Base-by-base conservation (phyloP, 352 stramenopile genomes). In the Globisporangium orthogonon region DNA sequence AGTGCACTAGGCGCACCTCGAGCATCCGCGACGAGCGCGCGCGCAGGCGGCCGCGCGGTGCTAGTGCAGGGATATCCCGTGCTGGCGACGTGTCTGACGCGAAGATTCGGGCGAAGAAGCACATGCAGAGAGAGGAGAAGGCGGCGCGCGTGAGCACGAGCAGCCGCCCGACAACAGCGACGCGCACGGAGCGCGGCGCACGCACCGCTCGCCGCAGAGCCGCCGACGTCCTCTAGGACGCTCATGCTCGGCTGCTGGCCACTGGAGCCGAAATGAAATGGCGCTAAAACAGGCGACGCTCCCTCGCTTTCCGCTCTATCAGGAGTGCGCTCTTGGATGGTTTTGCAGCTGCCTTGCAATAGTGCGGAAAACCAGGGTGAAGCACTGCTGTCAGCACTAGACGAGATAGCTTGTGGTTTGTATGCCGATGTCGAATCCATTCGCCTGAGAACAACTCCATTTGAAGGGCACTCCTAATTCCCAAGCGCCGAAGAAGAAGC, bases 141-240 rank as follows among this genome's bases (percentile, higher is more conserved):
- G 33, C 56, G 10, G 4, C 23, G 23, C 23, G 13, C n/a, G 11
- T 28, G 7, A n/a, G 28, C 45, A 5, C 11, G 15, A 30, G 49
- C 14, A 41, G 47, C 10, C 28, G 30, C 23, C 23, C 17, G 6
- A 1, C 7, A 6, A 7, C 40, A 14, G 11, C n/a, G 23, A 31
- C 14, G 33, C 28, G n/a, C 17, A 30, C 13, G 6, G 0, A 37
- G 35, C 4, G 37, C 10, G 9, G 31, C 15, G 51, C 23, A 23
- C 61, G 52, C 39, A 71, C 66, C 63, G 52, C 66, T 71, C 31
- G 63, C 48, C 10, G 58, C 61, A 15, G 61, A 66, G 45, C 53
- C 23, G 23, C 23, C 63, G 47, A 71, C 44, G 43, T 71, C 66
- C 53, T 73, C 66, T 33, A 73, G 41, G 29, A 73, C 46, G 46